Evolutionary conservation across 2,329 filamentous ascomycete genomes (phyloP).

Genomic region (Ascocoryne sarcoides): DNA sequence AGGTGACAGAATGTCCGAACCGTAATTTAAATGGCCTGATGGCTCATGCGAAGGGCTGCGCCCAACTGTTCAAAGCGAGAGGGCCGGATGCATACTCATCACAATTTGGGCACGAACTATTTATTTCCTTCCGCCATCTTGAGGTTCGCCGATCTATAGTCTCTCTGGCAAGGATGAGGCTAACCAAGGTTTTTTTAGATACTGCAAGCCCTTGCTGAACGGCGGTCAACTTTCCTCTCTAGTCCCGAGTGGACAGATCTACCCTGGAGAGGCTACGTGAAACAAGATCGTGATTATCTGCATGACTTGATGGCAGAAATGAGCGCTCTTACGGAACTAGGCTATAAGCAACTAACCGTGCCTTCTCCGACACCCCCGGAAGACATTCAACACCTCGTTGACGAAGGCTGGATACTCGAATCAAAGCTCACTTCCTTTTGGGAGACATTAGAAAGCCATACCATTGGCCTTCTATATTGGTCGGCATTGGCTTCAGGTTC

Average conservation of each 20-base stretch:
- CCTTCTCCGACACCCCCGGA: conserved; percentile 13
- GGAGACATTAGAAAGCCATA: conserved; percentile 16
- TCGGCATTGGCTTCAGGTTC: conserved; percentile 16
- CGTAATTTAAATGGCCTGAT: conserved; percentile 25
- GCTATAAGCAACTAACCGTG: conserved; percentile 8
- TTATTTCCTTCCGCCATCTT: conserved; percentile 26
- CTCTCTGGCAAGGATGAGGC: too few species aligned
- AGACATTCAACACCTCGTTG: conserved; percentile 15
- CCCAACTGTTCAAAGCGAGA: conserved; percentile 27
- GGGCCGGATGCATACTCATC: conserved; percentile 28
- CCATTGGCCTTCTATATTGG: conserved; percentile 27
- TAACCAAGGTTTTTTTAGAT: conserved; percentile 25
- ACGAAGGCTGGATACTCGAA: conserved; percentile 27
- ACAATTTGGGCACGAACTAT: conserved; percentile 28
- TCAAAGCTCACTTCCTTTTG: conserved; percentile 21
- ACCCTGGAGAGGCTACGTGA: conserved; percentile 25
- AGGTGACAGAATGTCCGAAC: conserved; percentile 30
- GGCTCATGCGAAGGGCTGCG: conserved; percentile 28
- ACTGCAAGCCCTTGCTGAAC: conserved; percentile 22
- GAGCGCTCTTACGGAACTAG: conserved; percentile 17
- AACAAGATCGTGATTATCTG: conserved; percentile 23
- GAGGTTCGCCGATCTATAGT: conserved; percentile 11
- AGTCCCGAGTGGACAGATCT: conserved; percentile 26
- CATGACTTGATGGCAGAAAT: conserved; percentile 25
- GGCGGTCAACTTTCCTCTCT: conserved; percentile 23